Conservation (phyloP, 2,329 filamentous ascomycete species). For the Cladophialophora carrionii region DNA sequence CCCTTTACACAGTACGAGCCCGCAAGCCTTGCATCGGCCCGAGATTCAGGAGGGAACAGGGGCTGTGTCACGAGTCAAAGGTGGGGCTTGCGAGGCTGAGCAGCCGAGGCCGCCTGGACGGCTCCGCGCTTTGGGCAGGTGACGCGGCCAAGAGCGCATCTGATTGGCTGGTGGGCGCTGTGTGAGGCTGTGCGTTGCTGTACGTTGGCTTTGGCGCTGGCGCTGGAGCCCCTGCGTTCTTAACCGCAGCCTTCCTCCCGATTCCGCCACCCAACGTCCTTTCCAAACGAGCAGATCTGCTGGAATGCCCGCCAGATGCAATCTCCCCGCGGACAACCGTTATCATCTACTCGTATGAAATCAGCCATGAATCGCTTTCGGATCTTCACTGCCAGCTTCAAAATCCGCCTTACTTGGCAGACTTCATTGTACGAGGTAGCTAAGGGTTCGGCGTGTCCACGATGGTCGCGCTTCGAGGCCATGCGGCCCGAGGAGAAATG, state of each 20-base stretch:
- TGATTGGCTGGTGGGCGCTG: neutral
- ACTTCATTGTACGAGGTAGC: neutral
- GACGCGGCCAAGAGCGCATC: neutral
- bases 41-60: neutral
- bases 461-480: neutral
- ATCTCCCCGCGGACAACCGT: neutral
- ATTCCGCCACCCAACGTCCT: neutral
- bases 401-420: neutral
- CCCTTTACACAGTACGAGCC: neutral
- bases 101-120: neutral
- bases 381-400: neutral
- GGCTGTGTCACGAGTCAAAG: conserved; percentile 1
- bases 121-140: neutral
- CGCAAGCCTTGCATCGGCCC: neutral
- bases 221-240: neutral
- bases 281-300: neutral
- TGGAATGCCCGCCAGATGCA: neutral
- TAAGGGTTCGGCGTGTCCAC: neutral
- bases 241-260: neutral
- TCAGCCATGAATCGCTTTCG: neutral
- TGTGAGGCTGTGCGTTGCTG: neutral
- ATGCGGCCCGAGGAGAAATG: neutral
- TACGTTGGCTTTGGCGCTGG: neutral
- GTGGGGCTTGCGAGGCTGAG: conserved; percentile 2
- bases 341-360: neutral